These are phyloP conservation scores for Phytopythium kandeliae DNA, from an alignment of 352 stramenopile species.

Conservation along the genomic window DNA sequence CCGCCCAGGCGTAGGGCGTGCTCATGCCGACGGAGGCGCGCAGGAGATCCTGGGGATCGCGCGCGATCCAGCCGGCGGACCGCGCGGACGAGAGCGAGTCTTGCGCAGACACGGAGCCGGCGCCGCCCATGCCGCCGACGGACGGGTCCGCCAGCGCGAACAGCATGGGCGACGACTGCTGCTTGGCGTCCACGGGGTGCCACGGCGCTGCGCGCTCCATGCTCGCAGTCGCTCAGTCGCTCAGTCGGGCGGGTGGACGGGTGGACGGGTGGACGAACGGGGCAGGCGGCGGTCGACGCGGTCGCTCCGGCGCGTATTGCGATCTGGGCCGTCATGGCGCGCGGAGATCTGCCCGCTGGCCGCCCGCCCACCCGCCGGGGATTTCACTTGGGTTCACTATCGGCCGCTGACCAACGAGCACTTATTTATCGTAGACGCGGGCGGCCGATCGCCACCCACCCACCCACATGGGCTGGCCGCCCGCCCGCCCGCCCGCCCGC, in stretches of 20 bases:
- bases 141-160: slow-evolving; percentile 1
- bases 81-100: background rate
- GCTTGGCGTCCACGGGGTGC: slow-evolving; percentile 1
- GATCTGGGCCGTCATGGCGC: background rate
- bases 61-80: background rate
- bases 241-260: no score
- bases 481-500: no score
- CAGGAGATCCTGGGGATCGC: slow-evolving; percentile 1
- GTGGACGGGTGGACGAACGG: background rate
- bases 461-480: no score
- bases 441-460: background rate
- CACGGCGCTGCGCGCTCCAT: background rate
- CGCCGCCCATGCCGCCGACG: background rate
- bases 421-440: background rate
- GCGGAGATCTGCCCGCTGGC: background rate
- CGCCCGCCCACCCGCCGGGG: background rate
- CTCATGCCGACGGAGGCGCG: background rate
- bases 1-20: background rate
- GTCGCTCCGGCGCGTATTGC: slow-evolving; percentile 1
- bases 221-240: no score
- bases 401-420: background rate
- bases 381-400: background rate
- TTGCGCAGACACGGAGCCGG: background rate
- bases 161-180: background rate
- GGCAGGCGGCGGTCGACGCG: background rate